Evolutionary conservation across 1,139 yeast genomes (phyloP), one percentile per base, ranked within the genome.

Genomic region (Hyphopichia fennica): DNA sequence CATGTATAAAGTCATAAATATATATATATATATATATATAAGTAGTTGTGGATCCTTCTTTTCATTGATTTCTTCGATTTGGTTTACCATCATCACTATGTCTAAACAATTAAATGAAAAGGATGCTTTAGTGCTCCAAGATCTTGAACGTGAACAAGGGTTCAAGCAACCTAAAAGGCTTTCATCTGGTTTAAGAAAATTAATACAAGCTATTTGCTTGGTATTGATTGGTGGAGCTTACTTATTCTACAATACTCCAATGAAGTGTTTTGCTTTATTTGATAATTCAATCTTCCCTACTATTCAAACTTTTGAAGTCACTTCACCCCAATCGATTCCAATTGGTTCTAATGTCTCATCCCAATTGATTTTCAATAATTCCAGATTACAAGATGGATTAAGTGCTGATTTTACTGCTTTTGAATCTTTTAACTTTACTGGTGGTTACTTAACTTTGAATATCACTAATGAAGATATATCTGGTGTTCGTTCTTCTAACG

Each of bases 361-460:
- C 10, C 39, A 44, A 29, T 16, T 34, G 9, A 34, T 55, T 16
- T 50, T 57, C 42, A 52, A 58, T 36, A 44, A 45, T 11, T 15
- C 29, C 14, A 38, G 55, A n/a, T 41, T 48, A 17, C 34, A 45
- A 28, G 48, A 45, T 29, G 51, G 51, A 3, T 41, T 53, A 35
- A 22, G 43, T 18, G 45, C 40, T 28, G 46, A 53, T 13, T 58
- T 37, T 41, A 34, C 42, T 15, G 50, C 54, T 25, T 60, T 61
- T 17, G 45, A 37, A 9, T 44, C 39, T 7, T 53, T 51, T 45
- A 55, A 51, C 41, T 54, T 47, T 45, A 56, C 58, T 31, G 57
- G 54, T 41, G 63, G 48, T 38, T 47, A 47, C 25, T 47, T 60
- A 33, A 51, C 58, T 20, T 54, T 60, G 41, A 60, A 59, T 38